Base-by-base conservation (phyloP, 1,139 yeast genomes). In the Yamadazyma diddensiae region DNA sequence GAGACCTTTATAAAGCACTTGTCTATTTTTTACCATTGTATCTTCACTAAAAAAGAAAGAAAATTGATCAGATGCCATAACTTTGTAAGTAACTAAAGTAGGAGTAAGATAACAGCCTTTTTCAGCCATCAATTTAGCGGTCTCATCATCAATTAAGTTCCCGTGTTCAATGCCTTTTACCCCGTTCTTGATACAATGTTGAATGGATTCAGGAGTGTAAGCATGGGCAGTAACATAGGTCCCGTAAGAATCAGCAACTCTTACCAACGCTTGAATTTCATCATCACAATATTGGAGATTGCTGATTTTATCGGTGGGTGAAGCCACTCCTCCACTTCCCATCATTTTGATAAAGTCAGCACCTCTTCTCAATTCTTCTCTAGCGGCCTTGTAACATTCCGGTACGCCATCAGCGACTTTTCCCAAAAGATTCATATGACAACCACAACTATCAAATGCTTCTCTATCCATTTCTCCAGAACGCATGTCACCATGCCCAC, bases 151-250 rank as follows among this genome's bases (percentile, higher is more conserved):
- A 17, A 52, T 30, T 18, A 52, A 27, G 26, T 52, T 52, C 3
- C 56, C 56, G 30, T 52, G 56, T 32, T 52, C 56, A 30, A 52
- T 48, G 13, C 56, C 56, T 24, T 36, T 45, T 6, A 47, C 50
- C 6, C 56, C 56, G 35, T 43, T 45, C 7, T 37, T 35, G 13
- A 52, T 34, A 34, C 54, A 49, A 15, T 41, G 44, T 28, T 40
- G 37, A 15, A 52, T 51, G 5, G 49, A 36, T 13, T 35, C 35
- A 3, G 53, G 45, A 4, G 55, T 50, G 30, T 52, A 52, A 10
- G 52, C 48, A 34, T 52, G 55, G 6, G 54, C 53, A 24, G 55
- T 50, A 16, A 49, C 55, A 37, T 41, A 49, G 6, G 55, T 47
- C 12, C 46, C 49, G 26, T 49, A 49, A 14, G 46, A 34, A 9